These are phyloP conservation scores for Pecoramyces ruminantium DNA, from an alignment of 192 early-diverging fungal genomes.

Conservation along the genomic window DNA sequence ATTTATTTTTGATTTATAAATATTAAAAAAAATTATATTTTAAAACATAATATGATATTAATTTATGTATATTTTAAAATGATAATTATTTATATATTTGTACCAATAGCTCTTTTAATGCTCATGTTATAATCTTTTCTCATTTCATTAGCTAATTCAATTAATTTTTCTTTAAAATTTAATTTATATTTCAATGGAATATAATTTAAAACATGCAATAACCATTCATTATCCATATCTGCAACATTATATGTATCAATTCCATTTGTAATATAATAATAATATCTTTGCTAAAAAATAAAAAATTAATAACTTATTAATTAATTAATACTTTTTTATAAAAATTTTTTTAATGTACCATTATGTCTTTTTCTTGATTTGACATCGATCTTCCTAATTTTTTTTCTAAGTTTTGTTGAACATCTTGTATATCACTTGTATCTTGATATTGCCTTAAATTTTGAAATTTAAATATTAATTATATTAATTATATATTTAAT, in stretches of 20 bases:
- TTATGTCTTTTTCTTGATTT: constrained; percentile 19
- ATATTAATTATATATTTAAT: neutral
- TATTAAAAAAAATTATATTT: no score
- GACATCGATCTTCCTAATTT: neutral
- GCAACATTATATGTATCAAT: constrained; percentile 43
- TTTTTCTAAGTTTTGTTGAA: constrained; percentile 2
- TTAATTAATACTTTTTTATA: neutral
- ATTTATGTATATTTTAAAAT: no score
- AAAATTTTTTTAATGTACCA: constrained; percentile 7
- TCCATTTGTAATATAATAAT: constrained; percentile 47
- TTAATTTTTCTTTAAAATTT: constrained; percentile 15
- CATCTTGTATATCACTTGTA: constrained; percentile 4
- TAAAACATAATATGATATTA: no score
- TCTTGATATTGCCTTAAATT: constrained; percentile 14
- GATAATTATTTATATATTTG: neutral
- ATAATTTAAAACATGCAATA: constrained; percentile 27
- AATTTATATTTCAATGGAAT: constrained; percentile 22
- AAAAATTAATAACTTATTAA: constrained; percentile 2
- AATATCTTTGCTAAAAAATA: constrained; percentile 33
- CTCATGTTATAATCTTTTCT: constrained; percentile 47
- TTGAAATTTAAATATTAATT: no score
- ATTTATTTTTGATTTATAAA: neutral
- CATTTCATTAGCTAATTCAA: constrained; percentile 31
- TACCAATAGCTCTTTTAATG: constrained; percentile 48
- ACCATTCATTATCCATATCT: constrained; percentile 41